A percentile compares a stretch with the other conserved stretches of the same genome.
Evolutionary conservation across 1,284 basidiomycete species (phyloP).

Genomic region (Meripilus lineatus): DNA sequence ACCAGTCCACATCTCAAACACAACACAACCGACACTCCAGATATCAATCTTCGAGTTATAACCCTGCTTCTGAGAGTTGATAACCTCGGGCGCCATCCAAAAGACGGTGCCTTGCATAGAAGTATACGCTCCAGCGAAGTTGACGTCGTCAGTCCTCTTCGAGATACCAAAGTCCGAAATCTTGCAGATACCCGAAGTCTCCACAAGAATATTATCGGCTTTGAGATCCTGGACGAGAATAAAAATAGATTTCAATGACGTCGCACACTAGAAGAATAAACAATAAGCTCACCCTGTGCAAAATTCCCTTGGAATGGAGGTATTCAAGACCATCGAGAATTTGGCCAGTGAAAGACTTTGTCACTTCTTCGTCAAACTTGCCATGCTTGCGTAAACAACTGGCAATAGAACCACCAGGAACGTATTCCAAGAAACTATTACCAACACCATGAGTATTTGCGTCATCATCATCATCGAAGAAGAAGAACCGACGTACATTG

Average conservation of each 20-base stretch:
- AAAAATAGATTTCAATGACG: conserved; percentile 2
- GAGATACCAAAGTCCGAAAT: conserved; percentile 99
- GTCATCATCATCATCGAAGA: too few species aligned
- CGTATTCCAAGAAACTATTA: conserved; percentile 91
- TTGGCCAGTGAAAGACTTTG: conserved; percentile 91
- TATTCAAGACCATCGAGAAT: conserved; percentile 92
- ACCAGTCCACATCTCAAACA: conserved; percentile 98
- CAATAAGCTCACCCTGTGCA: conserved; percentile 73
- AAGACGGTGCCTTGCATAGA: conserved; percentile 97
- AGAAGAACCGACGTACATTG: conserved; percentile 65
- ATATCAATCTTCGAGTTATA: conserved; percentile 98
- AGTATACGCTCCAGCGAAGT: conserved; percentile 76
- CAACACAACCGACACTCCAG: conserved; percentile 97
- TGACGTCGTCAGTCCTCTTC: conserved; percentile 84
- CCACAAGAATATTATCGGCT: conserved; percentile 97
- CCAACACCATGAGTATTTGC: conserved; percentile 10
- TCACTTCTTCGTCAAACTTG: conserved; percentile 89
- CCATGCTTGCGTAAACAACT: conserved; percentile 91
- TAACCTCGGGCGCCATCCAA: conserved; percentile 99
- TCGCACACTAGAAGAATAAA: conserved; percentile 1
- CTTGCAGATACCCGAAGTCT: conserved; percentile 91
- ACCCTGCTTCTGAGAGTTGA: conserved; percentile 77
- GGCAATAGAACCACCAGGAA: conserved; percentile 95
- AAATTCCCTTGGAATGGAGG: conserved; percentile 86
- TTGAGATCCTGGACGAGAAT: conserved; percentile 74